Percentiles rank a stretch among this genome's conserved stretches.
These are phyloP conservation scores for Alternaria conjuncta DNA, from an alignment of 2,329 filamentous ascomycete species.

Conservation along the genomic window DNA sequence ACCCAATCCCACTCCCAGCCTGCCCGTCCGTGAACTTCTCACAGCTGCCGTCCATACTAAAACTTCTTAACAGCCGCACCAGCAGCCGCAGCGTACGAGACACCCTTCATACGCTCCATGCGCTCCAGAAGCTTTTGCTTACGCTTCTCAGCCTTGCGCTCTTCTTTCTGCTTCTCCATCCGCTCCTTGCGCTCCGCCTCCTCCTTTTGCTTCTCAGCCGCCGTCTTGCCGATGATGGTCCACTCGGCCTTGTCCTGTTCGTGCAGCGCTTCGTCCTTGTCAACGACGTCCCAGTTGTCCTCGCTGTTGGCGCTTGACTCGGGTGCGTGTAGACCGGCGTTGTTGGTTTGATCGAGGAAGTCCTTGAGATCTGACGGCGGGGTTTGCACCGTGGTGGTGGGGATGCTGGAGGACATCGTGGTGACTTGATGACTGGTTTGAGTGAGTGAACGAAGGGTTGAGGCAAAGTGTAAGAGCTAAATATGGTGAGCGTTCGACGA, in stretches of 20 bases:
- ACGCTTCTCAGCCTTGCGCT: neutral
- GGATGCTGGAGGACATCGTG: neutral
- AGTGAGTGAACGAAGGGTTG: neutral
- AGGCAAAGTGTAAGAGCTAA: neutral
- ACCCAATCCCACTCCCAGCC: neutral
- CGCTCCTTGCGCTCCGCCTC: neutral
- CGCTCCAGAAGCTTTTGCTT: neutral
- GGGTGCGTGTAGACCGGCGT: conserved; percentile 5
- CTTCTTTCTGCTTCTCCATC: neutral
- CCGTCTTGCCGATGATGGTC: conserved; percentile 1
- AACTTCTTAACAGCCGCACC: neutral
- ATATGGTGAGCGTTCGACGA: neutral
- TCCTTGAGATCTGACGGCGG: conserved; percentile 5
- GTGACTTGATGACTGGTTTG: neutral
- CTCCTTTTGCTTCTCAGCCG: neutral
- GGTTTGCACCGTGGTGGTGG: neutral
- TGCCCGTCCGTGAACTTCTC: neutral
- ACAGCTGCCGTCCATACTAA: neutral
- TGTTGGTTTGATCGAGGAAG: conserved; percentile 6
- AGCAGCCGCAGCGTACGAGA: neutral
- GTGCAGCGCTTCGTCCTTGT: neutral
- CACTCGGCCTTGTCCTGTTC: neutral
- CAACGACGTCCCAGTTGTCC: neutral
- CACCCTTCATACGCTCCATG: neutral
- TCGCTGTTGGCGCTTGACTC: neutral